A percentile compares a stretch with the other conserved stretches of the same genome.
Conservation (phyloP, 2,329 filamentous ascomycete genomes). For the Zasmidium citrigriseum region DNA sequence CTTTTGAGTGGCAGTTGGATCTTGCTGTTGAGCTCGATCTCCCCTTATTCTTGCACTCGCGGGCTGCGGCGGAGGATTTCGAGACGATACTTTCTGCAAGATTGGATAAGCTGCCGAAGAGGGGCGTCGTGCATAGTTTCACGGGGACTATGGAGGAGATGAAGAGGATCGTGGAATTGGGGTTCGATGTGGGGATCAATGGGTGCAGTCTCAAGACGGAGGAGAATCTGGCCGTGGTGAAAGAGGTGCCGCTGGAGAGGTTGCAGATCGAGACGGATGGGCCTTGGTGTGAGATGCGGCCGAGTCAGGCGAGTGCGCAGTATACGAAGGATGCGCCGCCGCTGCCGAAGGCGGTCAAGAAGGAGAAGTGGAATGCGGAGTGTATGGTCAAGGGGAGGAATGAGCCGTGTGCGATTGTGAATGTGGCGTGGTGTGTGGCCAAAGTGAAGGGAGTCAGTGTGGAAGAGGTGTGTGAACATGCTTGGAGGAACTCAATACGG, state of each 20-base stretch:
- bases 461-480: constrained; percentile 81
- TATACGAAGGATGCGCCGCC: constrained; percentile 69
- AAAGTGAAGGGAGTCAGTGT: constrained; percentile 77
- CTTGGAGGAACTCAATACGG: constrained; percentile 76
- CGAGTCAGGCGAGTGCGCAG: constrained; percentile 81
- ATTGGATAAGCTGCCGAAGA: constrained; percentile 60
- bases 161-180: constrained; percentile 73
- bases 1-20: constrained; percentile 80
- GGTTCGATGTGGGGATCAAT: constrained; percentile 91
- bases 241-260: constrained; percentile 72
- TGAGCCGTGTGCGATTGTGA: constrained; percentile 83
- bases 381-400: constrained; percentile 93
- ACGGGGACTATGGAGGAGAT: constrained; percentile 87
- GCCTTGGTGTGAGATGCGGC: constrained; percentile 93
- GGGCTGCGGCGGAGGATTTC: constrained; percentile 85
- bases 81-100: constrained; percentile 65
- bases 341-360: constrained; percentile 84
- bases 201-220: constrained; percentile 94
- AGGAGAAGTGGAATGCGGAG: constrained; percentile 89
- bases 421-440: constrained; percentile 86
- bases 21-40: constrained; percentile 75
- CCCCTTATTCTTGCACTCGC: constrained; percentile 88
- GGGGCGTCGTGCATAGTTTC: constrained; percentile 89
- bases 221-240: constrained; percentile 85
- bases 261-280: constrained; percentile 97